Conservation (phyloP, 2,329 filamentous ascomycete species). For the Diaporthe sp. region DNA sequence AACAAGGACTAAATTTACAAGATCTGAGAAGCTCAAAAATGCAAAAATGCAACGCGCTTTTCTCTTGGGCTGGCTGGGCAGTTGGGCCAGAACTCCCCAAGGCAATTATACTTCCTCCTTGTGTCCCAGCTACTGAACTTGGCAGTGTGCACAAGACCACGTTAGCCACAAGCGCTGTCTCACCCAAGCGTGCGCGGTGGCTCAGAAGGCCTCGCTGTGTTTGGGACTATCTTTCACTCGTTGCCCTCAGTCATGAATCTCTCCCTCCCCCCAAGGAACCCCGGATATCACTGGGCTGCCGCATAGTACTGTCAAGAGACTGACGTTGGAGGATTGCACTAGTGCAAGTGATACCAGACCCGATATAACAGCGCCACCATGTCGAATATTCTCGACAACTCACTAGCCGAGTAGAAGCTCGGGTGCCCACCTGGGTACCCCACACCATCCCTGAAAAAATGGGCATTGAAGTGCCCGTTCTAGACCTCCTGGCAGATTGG, state of each 20-base stretch:
- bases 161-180: slow-evolving; percentile 8
- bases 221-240: neutral
- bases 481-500: neutral
- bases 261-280: neutral
- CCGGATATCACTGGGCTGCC: neutral
- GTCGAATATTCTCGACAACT: neutral
- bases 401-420: neutral
- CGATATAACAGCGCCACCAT: neutral
- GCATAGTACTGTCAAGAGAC: slow-evolving; percentile 5
- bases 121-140: neutral
- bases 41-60: neutral
- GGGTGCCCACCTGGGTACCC: neutral
- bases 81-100: neutral
- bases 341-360: neutral
- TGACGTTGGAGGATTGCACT: slow-evolving; percentile 9
- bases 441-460: neutral
- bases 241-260: neutral
- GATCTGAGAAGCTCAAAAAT: neutral
- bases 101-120: neutral
- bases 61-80: neutral
- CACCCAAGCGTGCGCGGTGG: neutral
- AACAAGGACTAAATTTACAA: neutral
- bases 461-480: neutral
- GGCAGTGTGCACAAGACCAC: neutral
- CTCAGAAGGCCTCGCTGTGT: neutral